Percentiles rank a stretch among this genome's conserved stretches.
Evolutionary conservation across 164 flowering plant genomes (phyloP).

Genomic region (Macadamia tetraphylla): DNA sequence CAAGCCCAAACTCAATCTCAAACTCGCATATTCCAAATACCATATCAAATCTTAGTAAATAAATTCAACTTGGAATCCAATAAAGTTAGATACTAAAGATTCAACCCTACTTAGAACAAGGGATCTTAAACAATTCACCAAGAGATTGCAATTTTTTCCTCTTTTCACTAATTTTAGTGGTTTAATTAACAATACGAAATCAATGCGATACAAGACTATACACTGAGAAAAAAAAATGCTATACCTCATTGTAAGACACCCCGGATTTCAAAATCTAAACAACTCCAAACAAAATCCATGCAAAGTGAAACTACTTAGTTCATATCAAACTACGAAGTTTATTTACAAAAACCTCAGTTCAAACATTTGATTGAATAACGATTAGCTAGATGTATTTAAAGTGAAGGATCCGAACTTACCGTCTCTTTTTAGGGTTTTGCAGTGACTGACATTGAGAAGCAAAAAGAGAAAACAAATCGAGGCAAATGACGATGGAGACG

Average conservation of each 20-base stretch:
- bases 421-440: constrained; percentile 80
- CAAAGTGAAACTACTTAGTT: too few relatives aligned
- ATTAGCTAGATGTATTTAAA: neutral
- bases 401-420: constrained; percentile 29
- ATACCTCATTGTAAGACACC: neutral
- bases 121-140: too few relatives aligned
- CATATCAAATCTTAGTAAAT: neutral
- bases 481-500: constrained; percentile 11
- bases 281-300: neutral
- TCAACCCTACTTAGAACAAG: too few relatives aligned
- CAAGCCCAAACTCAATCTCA: neutral
- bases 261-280: neutral
- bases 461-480: constrained; percentile 24
- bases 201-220: too few relatives aligned
- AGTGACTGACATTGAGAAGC: constrained; percentile 27
- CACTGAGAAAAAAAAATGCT: too few relatives aligned
- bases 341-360: neutral
- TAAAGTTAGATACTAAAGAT: too few relatives aligned
- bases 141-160: too few relatives aligned
- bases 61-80: too few relatives aligned
- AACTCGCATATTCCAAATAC: neutral
- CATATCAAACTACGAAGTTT: neutral
- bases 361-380: neutral
- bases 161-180: too few relatives aligned
- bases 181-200: too few relatives aligned